These are phyloP conservation scores for Dicorynia guianensis DNA, from an alignment of 306 rosid genomes.

Conservation along the genomic window DNA sequence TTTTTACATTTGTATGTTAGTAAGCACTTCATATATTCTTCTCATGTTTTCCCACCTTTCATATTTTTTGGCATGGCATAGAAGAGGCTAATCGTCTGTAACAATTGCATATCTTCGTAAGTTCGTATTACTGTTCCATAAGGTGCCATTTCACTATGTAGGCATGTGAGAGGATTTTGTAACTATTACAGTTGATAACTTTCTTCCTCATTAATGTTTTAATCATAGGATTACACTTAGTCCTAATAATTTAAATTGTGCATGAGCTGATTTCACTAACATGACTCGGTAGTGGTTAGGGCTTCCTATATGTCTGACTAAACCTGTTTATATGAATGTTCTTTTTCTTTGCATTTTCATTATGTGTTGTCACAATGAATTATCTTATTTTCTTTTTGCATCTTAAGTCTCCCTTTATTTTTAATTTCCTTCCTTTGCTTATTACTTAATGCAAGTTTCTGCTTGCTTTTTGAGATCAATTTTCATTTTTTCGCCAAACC, in stretches of 20 bases:
- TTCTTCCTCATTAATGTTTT: not conserved
- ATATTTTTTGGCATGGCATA: not conserved
- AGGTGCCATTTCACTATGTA: slow-evolving; percentile 7
- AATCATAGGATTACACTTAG: slow-evolving; percentile 7
- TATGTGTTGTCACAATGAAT: not conserved
- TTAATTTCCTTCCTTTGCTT: not conserved
- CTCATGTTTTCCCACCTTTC: slow-evolving; percentile 1
- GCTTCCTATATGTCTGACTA: not conserved
- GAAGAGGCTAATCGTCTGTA: not conserved
- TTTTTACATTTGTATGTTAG: slow-evolving; percentile 15
- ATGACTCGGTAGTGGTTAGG: slow-evolving; percentile 1
- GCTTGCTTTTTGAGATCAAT: slow-evolving; percentile 9
- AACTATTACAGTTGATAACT: slow-evolving; percentile 2
- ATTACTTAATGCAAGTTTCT: slow-evolving; percentile 24
- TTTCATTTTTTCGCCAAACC: not conserved
- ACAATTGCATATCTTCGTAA: slow-evolving; percentile 19
- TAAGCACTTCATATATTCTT: slow-evolving; percentile 1
- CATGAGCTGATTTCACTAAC: slow-evolving; percentile 23
- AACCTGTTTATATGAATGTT: not conserved
- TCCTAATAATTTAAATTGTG: slow-evolving; percentile 2
- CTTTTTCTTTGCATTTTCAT: not conserved
- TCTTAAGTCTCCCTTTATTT: slow-evolving; percentile 17
- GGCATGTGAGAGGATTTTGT: slow-evolving; percentile 15
- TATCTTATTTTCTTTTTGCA: slow-evolving; percentile 5
- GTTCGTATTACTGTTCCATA: slow-evolving; percentile 25